These are phyloP conservation scores for Backusella parvicylindrica DNA, from an alignment of 192 early-diverging fungal genomes.

Conservation along the genomic window DNA sequence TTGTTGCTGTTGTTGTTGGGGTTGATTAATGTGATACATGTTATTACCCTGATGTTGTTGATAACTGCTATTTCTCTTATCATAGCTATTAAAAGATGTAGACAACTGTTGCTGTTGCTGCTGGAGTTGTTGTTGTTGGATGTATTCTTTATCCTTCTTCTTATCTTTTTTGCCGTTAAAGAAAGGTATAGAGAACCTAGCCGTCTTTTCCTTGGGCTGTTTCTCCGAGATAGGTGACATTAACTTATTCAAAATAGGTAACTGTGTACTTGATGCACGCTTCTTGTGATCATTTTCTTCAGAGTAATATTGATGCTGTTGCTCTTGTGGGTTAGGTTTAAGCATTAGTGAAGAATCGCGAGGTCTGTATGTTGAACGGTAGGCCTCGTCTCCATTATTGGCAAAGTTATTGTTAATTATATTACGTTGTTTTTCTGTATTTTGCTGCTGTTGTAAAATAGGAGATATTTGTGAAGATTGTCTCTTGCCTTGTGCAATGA, in stretches of 20 bases:
- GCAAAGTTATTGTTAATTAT: conserved; percentile 4
- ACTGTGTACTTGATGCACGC: not conserved
- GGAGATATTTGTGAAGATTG: not conserved
- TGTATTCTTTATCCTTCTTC: conserved; percentile 6
- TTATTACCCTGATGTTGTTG: not conserved
- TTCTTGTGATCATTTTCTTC: not conserved
- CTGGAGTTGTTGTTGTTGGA: conserved; percentile 5
- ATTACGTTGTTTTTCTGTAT: not conserved
- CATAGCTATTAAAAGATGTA: not conserved
- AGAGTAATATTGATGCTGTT: not conserved
- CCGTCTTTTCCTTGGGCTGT: not conserved
- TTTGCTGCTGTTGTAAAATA: not conserved
- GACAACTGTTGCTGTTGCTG: not conserved
- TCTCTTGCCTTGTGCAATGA: conserved; percentile 11
- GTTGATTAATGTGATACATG: not conserved
- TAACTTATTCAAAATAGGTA: not conserved
- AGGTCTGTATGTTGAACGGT: not conserved
- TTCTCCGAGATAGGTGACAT: not conserved
- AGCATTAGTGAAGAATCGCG: not conserved
- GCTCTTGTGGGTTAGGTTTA: not conserved
- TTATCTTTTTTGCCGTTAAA: conserved; percentile 11
- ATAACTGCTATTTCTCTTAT: not conserved
- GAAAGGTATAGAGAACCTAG: not conserved
- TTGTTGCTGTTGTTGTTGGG: not conserved
- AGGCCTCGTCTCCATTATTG: not conserved